These are phyloP conservation scores for Fraxinus excelsior DNA, from an alignment of 257 asterid genomes.

Conservation along the genomic window DNA sequence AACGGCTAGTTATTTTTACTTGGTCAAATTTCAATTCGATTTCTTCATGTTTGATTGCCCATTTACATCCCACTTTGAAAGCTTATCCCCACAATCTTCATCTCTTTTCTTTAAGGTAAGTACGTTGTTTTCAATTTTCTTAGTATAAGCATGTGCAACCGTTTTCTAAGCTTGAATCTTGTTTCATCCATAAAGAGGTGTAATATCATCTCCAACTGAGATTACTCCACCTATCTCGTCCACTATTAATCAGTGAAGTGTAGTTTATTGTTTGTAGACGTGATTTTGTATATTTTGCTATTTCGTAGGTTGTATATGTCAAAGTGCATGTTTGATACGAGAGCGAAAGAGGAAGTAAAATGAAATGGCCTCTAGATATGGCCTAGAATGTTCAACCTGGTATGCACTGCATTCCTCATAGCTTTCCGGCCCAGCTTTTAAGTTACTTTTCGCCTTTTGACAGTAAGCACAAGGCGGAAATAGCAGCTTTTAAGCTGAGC, in stretches of 20 bases:
- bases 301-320: background rate
- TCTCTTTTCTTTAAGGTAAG: background rate
- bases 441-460: background rate
- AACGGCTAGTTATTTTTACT: conserved; percentile 30
- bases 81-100: background rate
- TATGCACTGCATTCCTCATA: conserved; percentile 3
- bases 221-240: background rate
- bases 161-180: background rate
- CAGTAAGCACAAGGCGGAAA: no score
- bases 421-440: background rate
- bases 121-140: background rate
- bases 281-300: background rate
- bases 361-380: conserved; percentile 46
- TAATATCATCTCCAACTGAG: background rate
- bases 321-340: background rate
- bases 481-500: background rate
- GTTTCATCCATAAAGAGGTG: background rate
- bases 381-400: conserved; percentile 40
- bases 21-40: conserved; percentile 19
- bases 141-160: background rate
- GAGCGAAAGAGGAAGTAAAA: conserved; percentile 16
- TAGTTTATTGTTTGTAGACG: background rate
- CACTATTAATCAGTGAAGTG: background rate
- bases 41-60: background rate
- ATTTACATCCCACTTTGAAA: background rate